phyloP scores from a whole-genome alignment of 73 alveolate genomes.

The Uronychia setigera region DNA sequence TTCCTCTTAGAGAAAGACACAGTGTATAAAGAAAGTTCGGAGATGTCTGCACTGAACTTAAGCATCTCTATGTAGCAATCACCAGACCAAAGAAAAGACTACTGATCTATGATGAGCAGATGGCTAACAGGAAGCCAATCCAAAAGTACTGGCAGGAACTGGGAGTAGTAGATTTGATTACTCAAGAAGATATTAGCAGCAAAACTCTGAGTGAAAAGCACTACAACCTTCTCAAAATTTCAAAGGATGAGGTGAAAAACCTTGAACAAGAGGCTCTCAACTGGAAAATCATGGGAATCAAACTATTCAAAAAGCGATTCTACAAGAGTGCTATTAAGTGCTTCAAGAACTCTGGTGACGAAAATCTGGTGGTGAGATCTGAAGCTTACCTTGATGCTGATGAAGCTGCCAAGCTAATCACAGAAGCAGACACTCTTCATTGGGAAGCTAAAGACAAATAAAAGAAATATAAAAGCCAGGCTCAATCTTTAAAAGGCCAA shows the following conservation, averaged over 20 bases:
- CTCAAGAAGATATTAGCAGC: no score
- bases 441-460: conserved; percentile 15
- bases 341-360: conserved; percentile 64
- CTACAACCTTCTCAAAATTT: not conserved
- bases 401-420: conserved; percentile 47
- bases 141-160: conserved; percentile 72
- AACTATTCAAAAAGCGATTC: conserved; percentile 57
- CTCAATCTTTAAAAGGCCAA: conserved; percentile 31
- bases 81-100: conserved; percentile 71
- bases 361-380: conserved; percentile 30
- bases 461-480: conserved; percentile 25
- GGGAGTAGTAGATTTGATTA: conserved; percentile 60
- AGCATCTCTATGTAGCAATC: conserved; percentile 67
- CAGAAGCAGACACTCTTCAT: conserved; percentile 43
- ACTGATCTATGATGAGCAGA: conserved; percentile 55
- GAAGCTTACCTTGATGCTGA: conserved; percentile 61
- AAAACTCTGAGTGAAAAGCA: conserved; percentile 13
- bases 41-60: conserved; percentile 58
- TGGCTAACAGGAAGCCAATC: conserved; percentile 66
- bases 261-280: conserved; percentile 7
- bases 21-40: conserved; percentile 34
- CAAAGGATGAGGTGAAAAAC: conserved; percentile 14
- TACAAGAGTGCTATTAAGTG: conserved; percentile 63
- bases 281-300: conserved; percentile 45
- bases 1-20: conserved; percentile 24